Base-by-base conservation (phyloP, 768 basidiomycete species). In the Thelephora ganbajun region DNA sequence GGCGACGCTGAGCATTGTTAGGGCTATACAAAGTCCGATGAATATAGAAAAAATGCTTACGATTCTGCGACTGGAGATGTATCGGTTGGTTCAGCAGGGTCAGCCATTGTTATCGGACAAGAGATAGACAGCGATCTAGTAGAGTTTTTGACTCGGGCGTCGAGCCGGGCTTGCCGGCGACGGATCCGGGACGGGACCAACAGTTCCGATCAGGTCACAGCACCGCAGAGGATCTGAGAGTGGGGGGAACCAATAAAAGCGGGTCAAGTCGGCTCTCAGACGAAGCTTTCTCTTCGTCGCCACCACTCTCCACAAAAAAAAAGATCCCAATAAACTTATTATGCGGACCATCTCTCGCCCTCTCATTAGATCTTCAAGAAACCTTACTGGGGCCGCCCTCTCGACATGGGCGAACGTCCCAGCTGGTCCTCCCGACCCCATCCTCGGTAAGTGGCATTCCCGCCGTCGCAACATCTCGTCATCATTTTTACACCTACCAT, bases 361-460 rank as follows among this genome's bases (percentile, higher is more conserved):
- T 51, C 53, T 76, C 53, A 64, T 70, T 48, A 78, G 80, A 62
- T 73, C 74, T 44, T 62, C 70, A 43, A 64, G 68, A 48, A 61
- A 67, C 55, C 61, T 65, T 48, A 53, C 57, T 46, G 51, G 56
- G 56, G 64, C 71, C 44, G 57, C 72, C 57, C 50, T 80, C 49
- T 91, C 87, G 11, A 77, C 76, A 18, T 94, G 91, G 91, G 74
- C 82, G 44, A 65, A 73, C 50, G 88, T 94, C 49, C 77, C 80
- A 44, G 83, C 85, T 22, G 91, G 91, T 23, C 91, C 91, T 53
- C 90, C 91, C 20, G 91, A 94, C 62, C 79, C 91, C 45, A 94
- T 94, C 68, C 81, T 94, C 48, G 91, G 89, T 89, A 47, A 48
- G 71, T 61, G 49, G 48, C 53, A 23, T 20, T 4, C 16, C n/a